Evolutionary conservation across 2,329 filamentous ascomycete genomes (phyloP).

Genomic region (Fusarium anguioides): DNA sequence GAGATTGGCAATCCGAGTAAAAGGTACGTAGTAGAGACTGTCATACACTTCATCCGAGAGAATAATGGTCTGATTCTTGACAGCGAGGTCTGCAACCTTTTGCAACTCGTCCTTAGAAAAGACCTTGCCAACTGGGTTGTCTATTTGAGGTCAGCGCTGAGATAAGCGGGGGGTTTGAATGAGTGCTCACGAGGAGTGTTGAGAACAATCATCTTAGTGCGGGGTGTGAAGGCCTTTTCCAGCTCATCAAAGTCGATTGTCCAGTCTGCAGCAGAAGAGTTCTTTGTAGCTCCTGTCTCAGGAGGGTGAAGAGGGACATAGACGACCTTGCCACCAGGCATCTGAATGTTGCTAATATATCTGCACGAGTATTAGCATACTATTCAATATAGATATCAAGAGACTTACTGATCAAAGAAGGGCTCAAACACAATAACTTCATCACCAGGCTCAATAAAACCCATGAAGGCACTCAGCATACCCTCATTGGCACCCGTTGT

Average conservation of each 20-base stretch:
- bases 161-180: background rate
- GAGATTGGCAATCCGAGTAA: constrained; percentile 90
- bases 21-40: constrained; percentile 92
- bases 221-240: constrained; percentile 81
- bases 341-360: constrained; percentile 96
- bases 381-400: background rate
- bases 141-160: constrained; percentile 50
- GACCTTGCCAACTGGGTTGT: constrained; percentile 98
- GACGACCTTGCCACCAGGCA: constrained; percentile 93
- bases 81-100: constrained; percentile 86
- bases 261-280: constrained; percentile 90
- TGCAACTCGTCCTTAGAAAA: constrained; percentile 86
- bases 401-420: constrained; percentile 88
- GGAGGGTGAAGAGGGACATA: constrained; percentile 97
- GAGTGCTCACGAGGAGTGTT: constrained; percentile 71
- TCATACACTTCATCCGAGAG: constrained; percentile 95
- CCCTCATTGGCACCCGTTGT: constrained; percentile 93
- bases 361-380: constrained; percentile 30
- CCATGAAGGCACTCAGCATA: constrained; percentile 98
- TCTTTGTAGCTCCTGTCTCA: constrained; percentile 78
- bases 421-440: constrained; percentile 99
- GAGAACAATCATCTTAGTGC: constrained; percentile 95
- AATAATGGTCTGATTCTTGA: constrained; percentile 94
- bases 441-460: constrained; percentile 91
- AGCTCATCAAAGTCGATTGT: constrained; percentile 85